A percentile compares a stretch with the other conserved stretches of the same genome.
Evolutionary conservation across 805 yeast genomes (phyloP).

Genomic region (Candida nonsorbophila): DNA sequence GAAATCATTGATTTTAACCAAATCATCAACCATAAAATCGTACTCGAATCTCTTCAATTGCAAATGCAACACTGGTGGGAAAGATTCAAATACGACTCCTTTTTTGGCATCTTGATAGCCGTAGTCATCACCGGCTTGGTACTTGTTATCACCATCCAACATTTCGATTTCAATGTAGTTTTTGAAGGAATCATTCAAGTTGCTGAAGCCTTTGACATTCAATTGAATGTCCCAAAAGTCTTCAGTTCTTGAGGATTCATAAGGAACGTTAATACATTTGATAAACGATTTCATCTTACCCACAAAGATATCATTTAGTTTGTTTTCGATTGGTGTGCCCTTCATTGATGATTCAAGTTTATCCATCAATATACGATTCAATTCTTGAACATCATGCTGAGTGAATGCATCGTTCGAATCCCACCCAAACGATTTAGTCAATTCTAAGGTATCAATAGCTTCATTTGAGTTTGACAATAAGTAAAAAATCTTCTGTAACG

Average conservation of each 20-base stretch:
- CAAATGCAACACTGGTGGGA: slow-evolving; percentile 90
- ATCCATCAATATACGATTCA: slow-evolving; percentile 94
- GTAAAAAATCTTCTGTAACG: slow-evolving; percentile 85
- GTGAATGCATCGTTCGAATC: slow-evolving; percentile 91
- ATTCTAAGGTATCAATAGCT: slow-evolving; percentile 79
- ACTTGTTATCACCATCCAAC: slow-evolving; percentile 91
- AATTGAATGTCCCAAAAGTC: slow-evolving; percentile 98
- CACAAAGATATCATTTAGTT: slow-evolving; percentile 75
- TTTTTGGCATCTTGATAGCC: slow-evolving; percentile 96
- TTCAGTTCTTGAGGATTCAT: slow-evolving; percentile 85
- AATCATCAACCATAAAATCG: slow-evolving; percentile 81
- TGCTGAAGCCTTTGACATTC: slow-evolving; percentile 79
- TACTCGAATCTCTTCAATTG: slow-evolving; percentile 94
- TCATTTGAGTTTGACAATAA: slow-evolving; percentile 65
- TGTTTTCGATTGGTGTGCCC: slow-evolving; percentile 60
- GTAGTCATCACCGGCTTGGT: slow-evolving; percentile 76
- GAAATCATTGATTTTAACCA: slow-evolving; percentile 88
- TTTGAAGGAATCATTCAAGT: slow-evolving; percentile 69
- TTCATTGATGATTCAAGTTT: slow-evolving; percentile 87
- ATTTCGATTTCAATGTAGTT: slow-evolving; percentile 86
- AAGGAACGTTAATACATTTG: slow-evolving; percentile 87
- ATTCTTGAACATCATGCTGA: slow-evolving; percentile 97
- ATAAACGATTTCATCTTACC: slow-evolving; percentile 96
- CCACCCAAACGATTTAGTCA: slow-evolving; percentile 96
- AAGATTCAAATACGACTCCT: slow-evolving; percentile 86